Evolutionary conservation across 2,329 filamentous ascomycete genomes (phyloP).

Genomic region (Alternaria sp.): DNA sequence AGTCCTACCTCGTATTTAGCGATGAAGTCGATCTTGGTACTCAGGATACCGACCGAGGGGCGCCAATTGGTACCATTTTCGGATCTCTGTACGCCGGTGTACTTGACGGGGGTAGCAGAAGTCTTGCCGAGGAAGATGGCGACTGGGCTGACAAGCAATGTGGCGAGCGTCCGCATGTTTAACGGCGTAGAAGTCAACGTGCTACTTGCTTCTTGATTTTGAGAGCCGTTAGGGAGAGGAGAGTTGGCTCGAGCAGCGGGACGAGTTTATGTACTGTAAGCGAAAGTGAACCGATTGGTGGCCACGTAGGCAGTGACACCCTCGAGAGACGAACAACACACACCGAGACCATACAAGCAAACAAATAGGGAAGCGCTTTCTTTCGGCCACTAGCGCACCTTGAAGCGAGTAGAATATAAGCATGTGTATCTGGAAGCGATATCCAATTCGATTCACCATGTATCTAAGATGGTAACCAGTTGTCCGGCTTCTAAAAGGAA

Average conservation of each 20-base stretch:
- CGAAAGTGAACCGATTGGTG: background rate
- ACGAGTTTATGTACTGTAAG: background rate
- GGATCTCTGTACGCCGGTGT: background rate
- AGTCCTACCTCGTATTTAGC: background rate
- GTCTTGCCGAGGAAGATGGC: fast-evolving
- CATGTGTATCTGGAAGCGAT: background rate
- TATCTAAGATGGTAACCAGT: background rate
- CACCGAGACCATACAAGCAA: background rate
- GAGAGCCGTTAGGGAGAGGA: background rate
- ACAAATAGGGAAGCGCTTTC: background rate
- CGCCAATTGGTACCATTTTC: background rate
- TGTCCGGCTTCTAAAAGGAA: background rate
- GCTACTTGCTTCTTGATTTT: background rate
- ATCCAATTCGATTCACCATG: background rate
- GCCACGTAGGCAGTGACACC: background rate
- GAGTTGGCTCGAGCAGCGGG: background rate
- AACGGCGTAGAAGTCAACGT: background rate
- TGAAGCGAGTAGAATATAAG: background rate
- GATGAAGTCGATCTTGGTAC: background rate
- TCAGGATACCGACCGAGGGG: background rate
- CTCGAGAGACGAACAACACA: background rate
- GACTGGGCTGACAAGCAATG: background rate
- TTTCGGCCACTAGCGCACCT: background rate
- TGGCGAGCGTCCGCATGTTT: background rate
- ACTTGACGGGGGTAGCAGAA: background rate